phyloP scores from a whole-genome alignment of 768 basidiomycete species.

The Boletus tomentosulus region DNA sequence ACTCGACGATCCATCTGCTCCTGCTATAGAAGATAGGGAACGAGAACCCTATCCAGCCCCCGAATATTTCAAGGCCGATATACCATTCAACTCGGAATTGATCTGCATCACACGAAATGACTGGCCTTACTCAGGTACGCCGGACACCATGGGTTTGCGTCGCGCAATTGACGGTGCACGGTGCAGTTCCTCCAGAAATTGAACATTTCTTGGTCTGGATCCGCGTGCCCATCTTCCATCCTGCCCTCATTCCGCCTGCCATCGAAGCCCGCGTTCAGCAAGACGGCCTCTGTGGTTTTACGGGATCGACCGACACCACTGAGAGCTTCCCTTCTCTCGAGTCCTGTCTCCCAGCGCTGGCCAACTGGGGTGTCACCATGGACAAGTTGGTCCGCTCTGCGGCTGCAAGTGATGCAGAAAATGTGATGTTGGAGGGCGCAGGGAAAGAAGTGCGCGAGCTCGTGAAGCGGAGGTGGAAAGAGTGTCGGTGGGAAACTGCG shows the following conservation, averaged over 20 bases:
- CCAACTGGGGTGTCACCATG: conserved; percentile 67
- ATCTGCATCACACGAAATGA: conserved; percentile 77
- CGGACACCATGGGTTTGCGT: background rate
- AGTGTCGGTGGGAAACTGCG: conserved; percentile 80
- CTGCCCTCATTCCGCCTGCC: conserved; percentile 46
- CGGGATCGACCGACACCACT: conserved; percentile 51
- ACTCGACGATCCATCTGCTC: conserved; percentile 34
- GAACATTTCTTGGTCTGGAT: conserved; percentile 81
- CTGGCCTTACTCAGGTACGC: conserved; percentile 82
- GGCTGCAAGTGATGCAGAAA: conserved; percentile 50
- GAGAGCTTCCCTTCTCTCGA: conserved; percentile 59
- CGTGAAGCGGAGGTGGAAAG: conserved; percentile 62
- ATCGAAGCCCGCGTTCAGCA: conserved; percentile 58
- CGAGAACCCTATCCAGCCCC: conserved; percentile 24
- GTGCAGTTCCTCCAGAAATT: conserved; percentile 59
- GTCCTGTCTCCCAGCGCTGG: conserved; percentile 54
- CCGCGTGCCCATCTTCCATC: conserved; percentile 64
- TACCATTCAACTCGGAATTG: conserved; percentile 43
- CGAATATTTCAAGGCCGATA: conserved; percentile 63
- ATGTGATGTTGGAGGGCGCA: conserved; percentile 44
- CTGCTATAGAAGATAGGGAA: conserved; percentile 4
- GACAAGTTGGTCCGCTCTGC: conserved; percentile 54
- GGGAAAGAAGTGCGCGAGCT: conserved; percentile 60
- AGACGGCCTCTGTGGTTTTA: conserved; percentile 83
- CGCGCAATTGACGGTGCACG: background rate